Base-by-base conservation (phyloP, 2,329 filamentous ascomycete genomes). In the Alternaria triticina region DNA sequence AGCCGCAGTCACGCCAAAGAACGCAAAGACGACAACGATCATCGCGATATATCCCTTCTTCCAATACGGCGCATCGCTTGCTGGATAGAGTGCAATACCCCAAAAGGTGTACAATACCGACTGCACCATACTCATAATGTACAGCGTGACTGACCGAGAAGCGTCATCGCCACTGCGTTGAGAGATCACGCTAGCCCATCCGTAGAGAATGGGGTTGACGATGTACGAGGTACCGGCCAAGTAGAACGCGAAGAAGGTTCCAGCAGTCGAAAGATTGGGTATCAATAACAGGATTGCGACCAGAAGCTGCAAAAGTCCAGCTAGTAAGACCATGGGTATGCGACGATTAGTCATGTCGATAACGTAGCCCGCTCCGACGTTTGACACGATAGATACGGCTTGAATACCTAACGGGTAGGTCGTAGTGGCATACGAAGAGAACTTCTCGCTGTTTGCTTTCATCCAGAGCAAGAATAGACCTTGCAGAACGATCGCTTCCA, bases 401-500 rank as follows among this genome's bases (percentile, higher is more conserved):
- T 87, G 83, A 0, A 89, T 84, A 2, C 86, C 86, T 0, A 86
- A 84, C 0, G 86, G 86, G 52, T 88, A 88, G 67, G 87, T 85
- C 69, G 88, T 89, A 11, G 85, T 81, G 66, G 88, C 84, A 0
- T 81, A 54, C 0, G 86, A 79, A 0, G 80, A 70, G 49, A 74
- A 73, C 15, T 67, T 50, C 12, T 47, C 50, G 10, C 66, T 61
- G 30, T 74, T 54, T 17, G 68, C 65, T 46, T 72, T 74, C 64
- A 74, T 69, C 70, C 70, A 74, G 6, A 74, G 63, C 3, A 74
- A 52, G 44, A 74, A 74, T 6, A 74, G 69, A 0, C 71, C 71
- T 33, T 74, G 71, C 4, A 74, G 22, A 17, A 73, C 71, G 25
- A 73, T 80, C 2, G 77, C 79, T 57, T 82, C 79, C 5, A 81